Conservation (phyloP, 2,329 filamentous ascomycete species). For the Cercospora sp. region DNA sequence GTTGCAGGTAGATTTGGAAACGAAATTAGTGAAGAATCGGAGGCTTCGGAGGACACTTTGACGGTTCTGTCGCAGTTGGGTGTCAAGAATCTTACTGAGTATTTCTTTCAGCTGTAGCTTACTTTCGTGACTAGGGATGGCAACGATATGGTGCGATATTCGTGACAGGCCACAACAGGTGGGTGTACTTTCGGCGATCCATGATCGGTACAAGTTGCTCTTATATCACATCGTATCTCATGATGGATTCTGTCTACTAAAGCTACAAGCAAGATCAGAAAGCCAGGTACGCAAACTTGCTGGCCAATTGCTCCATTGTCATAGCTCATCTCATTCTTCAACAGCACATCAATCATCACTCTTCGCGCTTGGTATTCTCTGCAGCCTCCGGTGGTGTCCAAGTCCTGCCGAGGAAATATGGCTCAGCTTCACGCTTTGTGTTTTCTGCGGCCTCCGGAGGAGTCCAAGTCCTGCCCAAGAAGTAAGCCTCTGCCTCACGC, state of each 20-base stretch:
- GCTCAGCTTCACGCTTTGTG: background rate
- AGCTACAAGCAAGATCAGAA: background rate
- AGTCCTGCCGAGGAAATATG: background rate
- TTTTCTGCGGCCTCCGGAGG: background rate
- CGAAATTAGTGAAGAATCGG: background rate
- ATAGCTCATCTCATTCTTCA: background rate
- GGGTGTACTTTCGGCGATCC: background rate
- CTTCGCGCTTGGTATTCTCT: background rate
- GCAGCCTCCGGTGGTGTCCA: background rate
- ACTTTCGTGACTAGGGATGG: background rate
- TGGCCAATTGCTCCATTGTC: background rate
- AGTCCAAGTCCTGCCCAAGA: background rate
- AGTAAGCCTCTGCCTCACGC: background rate
- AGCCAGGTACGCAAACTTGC: background rate
- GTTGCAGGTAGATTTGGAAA: background rate
- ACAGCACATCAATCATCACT: background rate
- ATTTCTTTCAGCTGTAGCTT: background rate
- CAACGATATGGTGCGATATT: background rate
- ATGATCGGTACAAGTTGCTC: background rate
- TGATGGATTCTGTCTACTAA: background rate
- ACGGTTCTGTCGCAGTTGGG: background rate
- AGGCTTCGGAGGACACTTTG: background rate
- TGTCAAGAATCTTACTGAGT: background rate
- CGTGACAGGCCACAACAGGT: too few species aligned
- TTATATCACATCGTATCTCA: background rate